Percentiles rank a stretch among this genome's conserved stretches.
These are phyloP conservation scores for Kazachstania africana DNA, from an alignment of 805 yeast species.

Conservation along the genomic window DNA sequence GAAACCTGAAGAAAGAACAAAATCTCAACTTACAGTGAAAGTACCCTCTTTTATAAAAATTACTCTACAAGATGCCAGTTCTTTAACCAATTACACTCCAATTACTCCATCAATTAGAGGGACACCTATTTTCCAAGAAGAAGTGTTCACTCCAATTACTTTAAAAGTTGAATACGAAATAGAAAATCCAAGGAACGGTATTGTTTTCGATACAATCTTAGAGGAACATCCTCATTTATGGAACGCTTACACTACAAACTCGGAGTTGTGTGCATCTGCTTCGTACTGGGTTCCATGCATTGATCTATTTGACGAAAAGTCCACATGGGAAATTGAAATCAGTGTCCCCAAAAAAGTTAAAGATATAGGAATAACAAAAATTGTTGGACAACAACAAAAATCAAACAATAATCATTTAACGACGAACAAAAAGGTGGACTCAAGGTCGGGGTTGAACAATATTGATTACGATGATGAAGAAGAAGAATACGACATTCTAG, in stretches of 20 bases:
- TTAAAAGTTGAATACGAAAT: constrained; percentile 57
- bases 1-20: constrained; percentile 18
- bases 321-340: constrained; percentile 88
- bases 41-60: constrained; percentile 36
- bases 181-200: constrained; percentile 58
- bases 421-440: background rate
- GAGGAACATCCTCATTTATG: constrained; percentile 37
- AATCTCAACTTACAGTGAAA: constrained; percentile 22
- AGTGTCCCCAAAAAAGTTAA: constrained; percentile 70
- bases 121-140: constrained; percentile 30
- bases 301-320: constrained; percentile 76
- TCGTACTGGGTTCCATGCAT: constrained; percentile 98
- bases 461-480: constrained; percentile 19
- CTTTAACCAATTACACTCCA: constrained; percentile 29
- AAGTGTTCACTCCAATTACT: constrained; percentile 61
- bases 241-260: constrained; percentile 80
- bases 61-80: constrained; percentile 41
- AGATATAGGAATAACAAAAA: constrained; percentile 40
- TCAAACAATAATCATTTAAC: constrained; percentile 1
- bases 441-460: background rate
- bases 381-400: constrained; percentile 23
- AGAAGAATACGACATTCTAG: constrained; percentile 23
- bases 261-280: constrained; percentile 67
- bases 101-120: constrained; percentile 31
- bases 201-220: constrained; percentile 46